These are phyloP conservation scores for Chrysophaeum taylorii DNA, from an alignment of 352 stramenopile species.

Conservation along the genomic window DNA sequence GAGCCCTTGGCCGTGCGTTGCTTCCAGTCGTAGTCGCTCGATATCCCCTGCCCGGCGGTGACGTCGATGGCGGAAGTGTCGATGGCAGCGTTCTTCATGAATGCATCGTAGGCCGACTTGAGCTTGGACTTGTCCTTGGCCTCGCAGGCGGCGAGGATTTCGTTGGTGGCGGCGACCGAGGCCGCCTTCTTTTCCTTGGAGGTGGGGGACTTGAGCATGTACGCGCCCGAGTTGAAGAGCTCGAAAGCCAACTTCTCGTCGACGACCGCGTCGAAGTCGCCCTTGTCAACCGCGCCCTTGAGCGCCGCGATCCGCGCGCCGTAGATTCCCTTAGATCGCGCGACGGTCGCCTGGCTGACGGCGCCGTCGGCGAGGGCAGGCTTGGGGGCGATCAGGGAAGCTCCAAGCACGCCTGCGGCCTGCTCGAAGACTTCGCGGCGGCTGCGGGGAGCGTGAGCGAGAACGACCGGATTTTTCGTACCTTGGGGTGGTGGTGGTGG, in stretches of 20 bases:
- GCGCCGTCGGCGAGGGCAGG: constrained; percentile 57
- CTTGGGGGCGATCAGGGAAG: constrained; percentile 28
- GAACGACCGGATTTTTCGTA: too few relatives aligned
- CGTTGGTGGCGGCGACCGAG: constrained; percentile 47
- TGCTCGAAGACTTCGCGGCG: too few relatives aligned
- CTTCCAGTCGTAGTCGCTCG: constrained; percentile 50
- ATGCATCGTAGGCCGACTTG: constrained; percentile 24
- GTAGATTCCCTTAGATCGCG: constrained; percentile 48
- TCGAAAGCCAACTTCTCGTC: constrained; percentile 64
- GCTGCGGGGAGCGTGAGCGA: too few relatives aligned
- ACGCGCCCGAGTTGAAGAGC: constrained; percentile 63
- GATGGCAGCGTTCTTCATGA: constrained; percentile 48
- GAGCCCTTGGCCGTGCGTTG: constrained; percentile 12
- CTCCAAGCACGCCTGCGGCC: too few relatives aligned
- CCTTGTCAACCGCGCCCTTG: constrained; percentile 45
- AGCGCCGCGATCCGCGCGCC: constrained; percentile 50
- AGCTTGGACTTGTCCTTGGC: constrained; percentile 36
- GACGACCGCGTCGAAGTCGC: constrained; percentile 55
- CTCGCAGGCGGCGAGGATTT: constrained; percentile 49
- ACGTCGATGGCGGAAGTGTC: constrained; percentile 28
- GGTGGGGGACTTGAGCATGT: constrained; percentile 35
- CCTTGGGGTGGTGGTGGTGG: too few relatives aligned
- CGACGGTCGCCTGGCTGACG: constrained; percentile 42
- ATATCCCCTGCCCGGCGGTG: constrained; percentile 50
- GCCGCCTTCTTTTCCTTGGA: constrained; percentile 43